Base-by-base conservation (phyloP, 2,329 filamentous ascomycete genomes). In the Penicillium sp. region DNA sequence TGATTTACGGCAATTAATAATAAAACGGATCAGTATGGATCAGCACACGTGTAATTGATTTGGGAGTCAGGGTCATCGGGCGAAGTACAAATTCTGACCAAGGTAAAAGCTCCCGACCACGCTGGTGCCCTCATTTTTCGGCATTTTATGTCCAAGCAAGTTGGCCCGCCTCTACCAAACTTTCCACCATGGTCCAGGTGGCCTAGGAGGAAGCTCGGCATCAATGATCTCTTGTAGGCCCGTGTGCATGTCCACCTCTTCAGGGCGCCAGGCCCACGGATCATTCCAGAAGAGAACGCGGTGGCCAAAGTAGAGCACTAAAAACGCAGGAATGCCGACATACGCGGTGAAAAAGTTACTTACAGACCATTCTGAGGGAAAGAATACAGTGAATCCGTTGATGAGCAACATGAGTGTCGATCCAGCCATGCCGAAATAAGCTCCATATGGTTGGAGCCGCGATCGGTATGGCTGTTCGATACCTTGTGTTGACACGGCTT, bases 361-460 rank as follows among this genome's bases (percentile, higher is more conserved):
- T 0, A 80, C 81, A 15, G 78, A 82, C 82, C 86, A 93, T 26
- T 85, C 78, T 7, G 78, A 75, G 0, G 85, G 83, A 69, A 87
- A 88, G 69, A 93, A 92, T 14, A 88, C 82, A 33, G 86, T 82
- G 73, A 92, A 93, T 1, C 89, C 89, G 64, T 90, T 90, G 62
- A 89, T 86, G 3, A 92, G 73, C 1, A 81, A 83, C n/a, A 92
- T 77, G 51, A 90, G 81, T 23, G 85, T 67, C 1, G 67, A 65
- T 9, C 69, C 69, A 15, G 81, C 68, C 1, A 90, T 79, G 9
- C 81, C 79, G 51, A 82, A 73, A 65, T 81, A 90, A 0, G 87
- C 82, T 2, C 84, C 84, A 66, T 87, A 91, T 0, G 89, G 84
- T 63, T 86, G 84, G 5, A 85, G 62, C 22, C 67, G 66, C n/a